These are phyloP conservation scores for Mariannaea sp. DNA, from an alignment of 2,329 filamentous ascomycete genomes.

Conservation along the genomic window DNA sequence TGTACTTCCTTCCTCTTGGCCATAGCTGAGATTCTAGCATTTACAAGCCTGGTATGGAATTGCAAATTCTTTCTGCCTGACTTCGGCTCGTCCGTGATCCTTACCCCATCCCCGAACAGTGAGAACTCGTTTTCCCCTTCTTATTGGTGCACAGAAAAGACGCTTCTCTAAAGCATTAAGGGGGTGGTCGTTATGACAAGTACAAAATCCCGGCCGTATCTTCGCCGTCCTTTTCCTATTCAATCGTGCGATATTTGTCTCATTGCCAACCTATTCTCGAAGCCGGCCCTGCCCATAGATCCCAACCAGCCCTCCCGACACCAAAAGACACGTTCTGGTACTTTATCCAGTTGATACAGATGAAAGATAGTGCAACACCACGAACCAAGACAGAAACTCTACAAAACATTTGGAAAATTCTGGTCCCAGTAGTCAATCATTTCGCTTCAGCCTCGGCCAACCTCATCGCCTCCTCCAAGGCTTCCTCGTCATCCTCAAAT, in stretches of 20 bases:
- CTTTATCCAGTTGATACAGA: constrained; percentile 13
- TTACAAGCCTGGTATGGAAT: constrained; percentile 6
- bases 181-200: too few relatives aligned
- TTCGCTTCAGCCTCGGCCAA: constrained; percentile 38
- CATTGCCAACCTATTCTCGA: constrained; percentile 26
- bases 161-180: too few relatives aligned
- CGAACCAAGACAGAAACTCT: constrained; percentile 10
- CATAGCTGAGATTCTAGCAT: too few relatives aligned
- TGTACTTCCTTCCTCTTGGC: too few relatives aligned
- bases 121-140: too few relatives aligned
- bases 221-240: constrained; percentile 13
- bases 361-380: constrained; percentile 23
- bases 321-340: constrained; percentile 11
- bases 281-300: constrained; percentile 17
- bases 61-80: constrained; percentile 8
- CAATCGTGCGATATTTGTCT: constrained; percentile 5
- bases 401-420: constrained; percentile 13
- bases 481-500: constrained; percentile 46
- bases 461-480: constrained; percentile 44
- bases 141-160: too few relatives aligned
- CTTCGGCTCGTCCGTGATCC: too few relatives aligned
- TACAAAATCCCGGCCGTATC: constrained; percentile 1
- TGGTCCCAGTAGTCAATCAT: constrained; percentile 3
- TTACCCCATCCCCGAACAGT: too few relatives aligned
- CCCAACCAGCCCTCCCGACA: constrained; percentile 12